Evolutionary conservation across 2,329 filamentous ascomycete species (phyloP), one percentile per base, ranked within the genome.

Genomic region (Sporothrix variecibatus): DNA sequence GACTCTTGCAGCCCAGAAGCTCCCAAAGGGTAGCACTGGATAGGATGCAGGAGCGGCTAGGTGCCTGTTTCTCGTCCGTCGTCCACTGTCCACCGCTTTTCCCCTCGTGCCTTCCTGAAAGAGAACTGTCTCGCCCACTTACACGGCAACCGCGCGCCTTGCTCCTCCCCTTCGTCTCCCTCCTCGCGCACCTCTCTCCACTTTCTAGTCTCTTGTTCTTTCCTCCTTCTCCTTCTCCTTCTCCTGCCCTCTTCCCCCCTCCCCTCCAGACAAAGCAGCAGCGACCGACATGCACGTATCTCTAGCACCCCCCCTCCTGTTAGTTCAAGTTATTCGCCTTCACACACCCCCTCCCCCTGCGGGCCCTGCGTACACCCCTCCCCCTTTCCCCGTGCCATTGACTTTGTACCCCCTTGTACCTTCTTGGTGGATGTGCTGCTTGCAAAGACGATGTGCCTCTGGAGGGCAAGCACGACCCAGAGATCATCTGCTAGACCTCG

Each of bases 351-450:
- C 67, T 64, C 34, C 53, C 68, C 68, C 51, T 40, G 8, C 9
- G 23, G 15, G 15, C 12, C 20, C 28, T 49, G 26, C 46, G 20
- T 43, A 34, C 71, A 53, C 75, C 49, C 62, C 67, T 46, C 62
- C 74, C 72, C 75, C 74, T 49, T 73, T 76, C 40, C 75, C 72
- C 58, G 51, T 75, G 51, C 67, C 46, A 38, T 70, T 43, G 71
- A 67, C 67, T 56, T 76, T 76, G 76, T 77, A 77, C 76, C 72
- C 73, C 38, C 68, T 75, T 77, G 76, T 75, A 76, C 73, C 73
- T 49, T 74, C 53, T 43, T 58, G 68, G 73, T 69, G 73, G 71
- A 67, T 72, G 51, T 73, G 60, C 28, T 34, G 62, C 3, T 56
- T 69, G 72, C 65, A 75, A 58, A 69, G 60, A 51, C 49, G 70